phyloP scores from a whole-genome alignment of 306 rosid species.

The Urtica urens region DNA sequence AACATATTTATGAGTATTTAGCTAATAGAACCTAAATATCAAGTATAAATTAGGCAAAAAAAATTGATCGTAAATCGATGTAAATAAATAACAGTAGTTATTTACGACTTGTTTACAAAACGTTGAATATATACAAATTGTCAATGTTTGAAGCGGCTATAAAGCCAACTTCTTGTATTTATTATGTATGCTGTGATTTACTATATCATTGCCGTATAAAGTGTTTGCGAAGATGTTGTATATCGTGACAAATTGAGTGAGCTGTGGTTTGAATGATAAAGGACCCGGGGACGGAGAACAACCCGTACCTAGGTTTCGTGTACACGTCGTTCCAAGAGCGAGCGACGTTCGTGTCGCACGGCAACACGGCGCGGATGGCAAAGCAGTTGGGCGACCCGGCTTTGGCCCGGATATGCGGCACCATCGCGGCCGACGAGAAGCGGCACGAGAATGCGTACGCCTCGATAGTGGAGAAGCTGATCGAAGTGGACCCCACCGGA shows the following conservation, averaged over 20 bases:
- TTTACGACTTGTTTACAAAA: no score
- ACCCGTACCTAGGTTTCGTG: conserved; percentile 71
- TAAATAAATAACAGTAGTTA: no score
- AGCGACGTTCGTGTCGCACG: conserved; percentile 17
- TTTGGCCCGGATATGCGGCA: conserved; percentile 15
- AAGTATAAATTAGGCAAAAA: no score
- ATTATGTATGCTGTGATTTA: no score
- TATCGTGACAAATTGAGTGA: neutral
- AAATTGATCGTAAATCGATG: no score
- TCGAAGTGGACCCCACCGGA: conserved; percentile 12
- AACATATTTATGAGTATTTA: no score
- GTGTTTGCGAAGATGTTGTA: neutral
- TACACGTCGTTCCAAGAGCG: conserved; percentile 19
- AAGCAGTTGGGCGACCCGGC: conserved; percentile 10
- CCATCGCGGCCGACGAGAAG: conserved; percentile 18
- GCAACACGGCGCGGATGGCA: conserved; percentile 14
- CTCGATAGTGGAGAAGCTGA: conserved; percentile 10
- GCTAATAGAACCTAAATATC: no score
- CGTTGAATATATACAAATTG: no score
- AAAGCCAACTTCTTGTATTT: no score
- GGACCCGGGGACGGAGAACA: conserved; percentile 58
- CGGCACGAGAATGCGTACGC: conserved; percentile 20
- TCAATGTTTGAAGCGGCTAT: no score
- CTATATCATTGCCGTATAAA: neutral
- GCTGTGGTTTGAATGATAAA: conserved; percentile 1